Base-by-base conservation (phyloP, 2,329 filamentous ascomycete species). In the Daldinia sp. region DNA sequence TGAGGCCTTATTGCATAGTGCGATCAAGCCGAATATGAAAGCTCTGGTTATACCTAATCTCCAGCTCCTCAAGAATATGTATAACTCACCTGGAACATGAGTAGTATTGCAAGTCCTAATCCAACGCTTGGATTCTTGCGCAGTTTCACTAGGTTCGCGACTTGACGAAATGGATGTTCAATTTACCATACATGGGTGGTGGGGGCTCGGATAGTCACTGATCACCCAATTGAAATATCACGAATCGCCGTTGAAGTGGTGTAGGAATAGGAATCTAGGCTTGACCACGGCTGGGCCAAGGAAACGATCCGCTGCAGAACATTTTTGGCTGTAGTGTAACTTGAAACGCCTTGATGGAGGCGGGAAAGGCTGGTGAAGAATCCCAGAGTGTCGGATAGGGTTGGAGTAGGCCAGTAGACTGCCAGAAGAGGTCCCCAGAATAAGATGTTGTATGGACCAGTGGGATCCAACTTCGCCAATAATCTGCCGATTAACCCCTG, bases 291-390 rank as follows among this genome's bases (percentile, higher is more conserved):
- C 51, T 37, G 30, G 30, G 15, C 26, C 10, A 54, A 35, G 10
- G 7, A 50, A 50, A 50, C 20, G 51, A 54, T 37, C 51, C 51
- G 51, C 51, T 54, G 51, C 51, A 54, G 51, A 54, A 54, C 30
- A 54, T 54, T 20, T 54, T 20, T 33, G 28, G n/a, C 51, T 37
- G 51, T 39, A 9, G 51, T 35, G 51, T 37, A 54, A 51, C 46
- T 51, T 26, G 15, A 51, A 33, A 67, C 57, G n/a, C 12, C 12
- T 35, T 35, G 33, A 35, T 35, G 33, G 57, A 50, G 64, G 60
- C 59, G 63, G 62, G 42, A 51, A 51, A 57, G 33, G 46, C 53
- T 53, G 61, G 39, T 60, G 28, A 65, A 61, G 48, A 61, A 54
- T 23, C 53, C 53, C 53, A 41, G 13, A 54, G 33, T 13, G 5